Conservation (phyloP, 768 basidiomycete genomes). For the Hydnomerulius pinastri region DNA sequence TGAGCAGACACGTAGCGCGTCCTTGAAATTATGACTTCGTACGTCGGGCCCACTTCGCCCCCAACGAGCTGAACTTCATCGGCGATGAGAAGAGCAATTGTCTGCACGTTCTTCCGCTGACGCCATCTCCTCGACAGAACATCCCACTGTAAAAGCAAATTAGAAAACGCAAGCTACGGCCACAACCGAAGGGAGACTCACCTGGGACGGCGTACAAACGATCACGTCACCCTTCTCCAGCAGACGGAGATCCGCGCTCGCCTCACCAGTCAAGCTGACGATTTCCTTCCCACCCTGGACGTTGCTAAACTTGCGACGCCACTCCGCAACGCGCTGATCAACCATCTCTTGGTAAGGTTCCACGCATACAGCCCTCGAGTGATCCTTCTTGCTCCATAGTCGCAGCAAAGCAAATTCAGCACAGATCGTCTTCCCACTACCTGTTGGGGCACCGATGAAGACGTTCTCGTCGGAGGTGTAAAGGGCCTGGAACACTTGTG, state of each 20-base stretch:
- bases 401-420: slow-evolving; percentile 95
- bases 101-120: slow-evolving; percentile 95
- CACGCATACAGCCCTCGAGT: slow-evolving; percentile 87
- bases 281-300: slow-evolving; percentile 94
- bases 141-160: slow-evolving; percentile 72
- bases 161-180: background rate
- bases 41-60: slow-evolving; percentile 93
- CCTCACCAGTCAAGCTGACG: slow-evolving; percentile 91
- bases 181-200: slow-evolving; percentile 34
- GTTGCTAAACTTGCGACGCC: slow-evolving; percentile 79
- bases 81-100: slow-evolving; percentile 87
- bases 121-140: slow-evolving; percentile 93
- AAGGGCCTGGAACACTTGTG: slow-evolving; percentile 97
- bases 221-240: slow-evolving; percentile 92
- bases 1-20: slow-evolving; percentile 97
- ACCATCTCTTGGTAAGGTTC: slow-evolving; percentile 99
- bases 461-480: slow-evolving; percentile 97
- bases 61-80: slow-evolving; percentile 96
- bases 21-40: slow-evolving; percentile 93
- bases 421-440: slow-evolving; percentile 96
- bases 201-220: slow-evolving; percentile 91
- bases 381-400: slow-evolving; percentile 89
- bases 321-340: slow-evolving; percentile 84
- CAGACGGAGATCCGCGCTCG: slow-evolving; percentile 85
- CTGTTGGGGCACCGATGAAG: slow-evolving; percentile 95